phyloP scores from a whole-genome alignment of 768 basidiomycete species.

The Cubamyces sp. region DNA sequence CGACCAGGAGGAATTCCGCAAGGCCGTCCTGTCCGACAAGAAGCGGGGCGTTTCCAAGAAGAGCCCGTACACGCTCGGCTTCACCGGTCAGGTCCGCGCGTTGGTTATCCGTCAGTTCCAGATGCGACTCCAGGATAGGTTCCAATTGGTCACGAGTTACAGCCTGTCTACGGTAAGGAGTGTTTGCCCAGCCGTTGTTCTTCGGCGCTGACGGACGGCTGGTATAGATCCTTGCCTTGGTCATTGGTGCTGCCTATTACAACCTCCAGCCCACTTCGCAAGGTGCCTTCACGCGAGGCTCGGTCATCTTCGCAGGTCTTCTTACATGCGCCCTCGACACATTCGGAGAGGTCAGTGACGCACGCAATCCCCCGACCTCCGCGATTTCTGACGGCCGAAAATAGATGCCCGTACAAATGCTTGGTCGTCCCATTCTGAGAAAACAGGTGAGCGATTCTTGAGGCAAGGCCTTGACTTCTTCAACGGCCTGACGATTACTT shows the following conservation, averaged over 20 bases:
- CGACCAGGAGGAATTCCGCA: slow-evolving; percentile 78
- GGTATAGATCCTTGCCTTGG: slow-evolving; percentile 54
- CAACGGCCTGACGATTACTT: neutral
- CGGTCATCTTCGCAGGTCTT: slow-evolving; percentile 75
- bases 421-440: slow-evolving; percentile 74
- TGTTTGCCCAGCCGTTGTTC: slow-evolving; percentile 29
- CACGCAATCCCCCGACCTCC: slow-evolving; percentile 1
- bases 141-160: slow-evolving; percentile 77
- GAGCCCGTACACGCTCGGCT: slow-evolving; percentile 84
- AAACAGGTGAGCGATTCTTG: slow-evolving; percentile 51
- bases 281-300: slow-evolving; percentile 87
- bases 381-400: neutral
- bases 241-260: slow-evolving; percentile 76
- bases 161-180: slow-evolving; percentile 56
- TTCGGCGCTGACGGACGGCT: neutral
- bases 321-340: slow-evolving; percentile 72
- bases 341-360: slow-evolving; percentile 60
- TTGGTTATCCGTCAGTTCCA: slow-evolving; percentile 76
- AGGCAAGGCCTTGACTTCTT: neutral
- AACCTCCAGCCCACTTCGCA: slow-evolving; percentile 71
- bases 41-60: slow-evolving; percentile 75
- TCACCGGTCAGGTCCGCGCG: slow-evolving; percentile 71
- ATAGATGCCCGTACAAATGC: slow-evolving; percentile 74
- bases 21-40: slow-evolving; percentile 77
- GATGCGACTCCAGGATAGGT: slow-evolving; percentile 72